Evolutionary conservation across 768 basidiomycete genomes (phyloP), one percentile per base, ranked within the genome.

Genomic region (Lactarius akahatsu): DNA sequence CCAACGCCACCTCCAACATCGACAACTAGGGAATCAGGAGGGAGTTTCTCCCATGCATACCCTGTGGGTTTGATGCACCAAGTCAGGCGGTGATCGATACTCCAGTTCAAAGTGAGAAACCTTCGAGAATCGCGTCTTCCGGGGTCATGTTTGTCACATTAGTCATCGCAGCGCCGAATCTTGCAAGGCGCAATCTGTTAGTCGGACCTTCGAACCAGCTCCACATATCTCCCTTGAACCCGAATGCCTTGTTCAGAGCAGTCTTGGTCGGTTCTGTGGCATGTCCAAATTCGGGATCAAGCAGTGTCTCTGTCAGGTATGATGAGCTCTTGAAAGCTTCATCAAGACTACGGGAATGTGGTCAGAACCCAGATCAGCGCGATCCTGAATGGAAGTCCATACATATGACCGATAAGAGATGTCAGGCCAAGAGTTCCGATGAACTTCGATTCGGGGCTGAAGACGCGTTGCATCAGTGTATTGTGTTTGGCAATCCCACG

Each of bases 251-350:
- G 50, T 50, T 50, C 50, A 50, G 23, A 15, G 50, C 50, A 5
- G 50, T 11, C 50, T 50, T 50, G 2, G 10, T 50, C 4, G 50
- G 13, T 50, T 26, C 23, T 2, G 23, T 6, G 11, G 50, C 50
- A 26, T 26, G 50, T 13, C 50, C 50, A 2, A 75, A 72, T 20
- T 64, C 54, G 0, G 76, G 74, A 52, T 78, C 76, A 1, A 73
- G 63, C 23, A 79, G 66, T 2, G 71, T 71, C 26, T 80, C 79
- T 66, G 75, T 74, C 9, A 76, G 61, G 59, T 76, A 76, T 0
- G 77, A 73, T 1, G 73, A 69, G 3, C 69, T 71, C 62, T 78
- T 78, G 70, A 76, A 72, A 0, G 60, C 58, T 69, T 77, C 76
- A 55, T 78, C 77, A 6, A 47, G 41, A 13, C 71, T 71, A 30